Percentiles rank a stretch among this genome's conserved stretches.
Conservation (phyloP, 306 rosid genomes). For the Cucurbita maxima region DNA sequence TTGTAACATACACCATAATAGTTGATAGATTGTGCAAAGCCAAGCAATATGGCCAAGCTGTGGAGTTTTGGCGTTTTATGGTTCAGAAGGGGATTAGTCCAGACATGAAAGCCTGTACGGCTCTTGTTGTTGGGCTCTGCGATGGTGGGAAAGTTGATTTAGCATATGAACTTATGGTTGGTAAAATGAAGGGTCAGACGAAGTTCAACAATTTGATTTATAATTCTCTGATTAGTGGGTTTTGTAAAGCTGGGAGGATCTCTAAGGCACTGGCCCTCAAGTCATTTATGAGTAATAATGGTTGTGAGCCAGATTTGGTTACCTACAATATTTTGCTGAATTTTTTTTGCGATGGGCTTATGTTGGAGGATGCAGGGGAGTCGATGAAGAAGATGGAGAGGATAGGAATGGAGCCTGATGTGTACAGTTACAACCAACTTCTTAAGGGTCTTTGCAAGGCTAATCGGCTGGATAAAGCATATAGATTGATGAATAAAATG, state of each 20-base stretch:
- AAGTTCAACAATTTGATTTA: constrained; percentile 40
- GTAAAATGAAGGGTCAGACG: constrained; percentile 35
- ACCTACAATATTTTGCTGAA: constrained; percentile 72
- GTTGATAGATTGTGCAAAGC: constrained; percentile 55
- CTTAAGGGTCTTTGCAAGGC: constrained; percentile 66
- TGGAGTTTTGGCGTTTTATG: constrained; percentile 43
- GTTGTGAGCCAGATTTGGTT: constrained; percentile 66
- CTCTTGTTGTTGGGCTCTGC: constrained; percentile 70
- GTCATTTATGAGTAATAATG: constrained; percentile 53
- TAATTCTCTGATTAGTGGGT: constrained; percentile 64
- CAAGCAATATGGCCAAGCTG: constrained; percentile 31
- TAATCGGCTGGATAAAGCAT: constrained; percentile 47
- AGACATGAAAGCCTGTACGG: constrained; percentile 45
- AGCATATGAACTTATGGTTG: constrained; percentile 68
- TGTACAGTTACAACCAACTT: constrained; percentile 63
- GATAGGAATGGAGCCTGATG: constrained; percentile 56
- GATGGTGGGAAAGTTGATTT: constrained; percentile 63
- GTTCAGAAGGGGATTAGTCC: constrained; percentile 39
- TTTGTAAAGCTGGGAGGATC: constrained; percentile 46
- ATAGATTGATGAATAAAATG: constrained; percentile 42
- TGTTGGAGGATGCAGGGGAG: constrained; percentile 45
- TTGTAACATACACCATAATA: constrained; percentile 53
- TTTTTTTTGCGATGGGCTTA: constrained; percentile 59
- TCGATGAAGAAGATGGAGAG: constrained; percentile 59
- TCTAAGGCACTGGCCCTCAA: constrained; percentile 59